phyloP scores from a whole-genome alignment of 805 yeast genomes.

The Schwanniomyces sp. region DNA sequence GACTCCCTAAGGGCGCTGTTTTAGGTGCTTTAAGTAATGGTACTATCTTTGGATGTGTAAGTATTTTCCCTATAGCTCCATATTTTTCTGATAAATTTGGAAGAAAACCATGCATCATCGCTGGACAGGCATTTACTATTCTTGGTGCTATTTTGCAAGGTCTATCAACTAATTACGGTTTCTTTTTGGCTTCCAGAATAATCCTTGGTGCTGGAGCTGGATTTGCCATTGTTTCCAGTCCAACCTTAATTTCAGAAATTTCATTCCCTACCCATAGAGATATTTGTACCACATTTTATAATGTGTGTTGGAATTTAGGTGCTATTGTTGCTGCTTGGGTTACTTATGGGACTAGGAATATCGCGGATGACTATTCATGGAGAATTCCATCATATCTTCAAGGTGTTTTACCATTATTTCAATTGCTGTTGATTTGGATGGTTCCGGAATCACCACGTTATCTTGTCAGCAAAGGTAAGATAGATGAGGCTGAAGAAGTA shows the following conservation, averaged over 20 bases:
- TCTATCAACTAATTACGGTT: conserved; percentile 29
- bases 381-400: conserved; percentile 56
- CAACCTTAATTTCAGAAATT: conserved; percentile 50
- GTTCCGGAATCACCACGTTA: conserved; percentile 55
- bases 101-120: conserved; percentile 29
- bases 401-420: conserved; percentile 46
- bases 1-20: conserved; percentile 35
- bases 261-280: conserved; percentile 49
- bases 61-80: conserved; percentile 26
- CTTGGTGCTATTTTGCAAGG: conserved; percentile 41
- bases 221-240: conserved; percentile 43
- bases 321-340: conserved; percentile 54
- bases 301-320: conserved; percentile 54
- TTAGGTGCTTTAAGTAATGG: conserved; percentile 45
- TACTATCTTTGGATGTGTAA: conserved; percentile 39
- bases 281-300: conserved; percentile 45
- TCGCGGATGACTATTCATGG: conserved; percentile 43
- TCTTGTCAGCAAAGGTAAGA: conserved; percentile 38
- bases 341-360: conserved; percentile 44
- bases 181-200: conserved; percentile 47
- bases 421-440: conserved; percentile 31
- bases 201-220: conserved; percentile 48
- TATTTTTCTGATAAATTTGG: conserved; percentile 38
- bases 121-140: conserved; percentile 25
- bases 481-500: conserved; percentile 43